Base-by-base conservation (phyloP, 1,284 basidiomycete species). In the Cutaneotrichosporon sp. region DNA sequence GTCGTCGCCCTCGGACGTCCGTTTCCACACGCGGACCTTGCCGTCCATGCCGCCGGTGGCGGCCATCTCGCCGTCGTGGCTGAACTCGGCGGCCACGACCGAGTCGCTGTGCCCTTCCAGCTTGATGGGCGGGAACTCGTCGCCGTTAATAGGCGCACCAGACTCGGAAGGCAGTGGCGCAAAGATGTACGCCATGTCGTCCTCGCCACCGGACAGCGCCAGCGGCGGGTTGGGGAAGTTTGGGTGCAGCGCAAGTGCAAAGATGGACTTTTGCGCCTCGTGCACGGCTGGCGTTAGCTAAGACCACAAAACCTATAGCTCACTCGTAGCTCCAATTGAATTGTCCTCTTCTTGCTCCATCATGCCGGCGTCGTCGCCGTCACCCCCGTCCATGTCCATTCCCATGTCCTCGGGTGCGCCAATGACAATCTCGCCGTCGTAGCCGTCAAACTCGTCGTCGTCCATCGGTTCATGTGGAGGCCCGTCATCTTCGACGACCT, bases 41-140 rank as follows among this genome's bases (percentile, higher is more conserved):
- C 96, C 94, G 68, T 99, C 94, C 90, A 99, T 97, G 1, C 94
- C 93, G 17, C 91, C 94, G 0, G 92, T 97, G 13, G 94, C 86
- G 54, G 94, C 81, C 80, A 94, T 80, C 73, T 94, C 86, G 10
- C 96, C 94, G 68, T 97, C 91, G 4, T 78, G 69, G 69, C 84
- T 94, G 80, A 89, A 99, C 38, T 80, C 85, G 1, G 83, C 82
- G 48, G 80, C 80, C 4, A 86, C 86, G 39, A 98, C 90, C 62
- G 89, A 93, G 72, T 98, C 96, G 8, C 84, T 84, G 75, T 98
- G 94, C 1, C 94, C 94, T 0, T 85, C 86, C 46, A 98, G 81
- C 69, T 85, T 87, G 44, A 85, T 85, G 39, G 97, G 80, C 57
- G 86, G 78, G 60, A 86, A 86, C 38, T 89, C 84, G 62, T 92